These are phyloP conservation scores for Pichia californica DNA, from an alignment of 805 yeast species.

Conservation along the genomic window DNA sequence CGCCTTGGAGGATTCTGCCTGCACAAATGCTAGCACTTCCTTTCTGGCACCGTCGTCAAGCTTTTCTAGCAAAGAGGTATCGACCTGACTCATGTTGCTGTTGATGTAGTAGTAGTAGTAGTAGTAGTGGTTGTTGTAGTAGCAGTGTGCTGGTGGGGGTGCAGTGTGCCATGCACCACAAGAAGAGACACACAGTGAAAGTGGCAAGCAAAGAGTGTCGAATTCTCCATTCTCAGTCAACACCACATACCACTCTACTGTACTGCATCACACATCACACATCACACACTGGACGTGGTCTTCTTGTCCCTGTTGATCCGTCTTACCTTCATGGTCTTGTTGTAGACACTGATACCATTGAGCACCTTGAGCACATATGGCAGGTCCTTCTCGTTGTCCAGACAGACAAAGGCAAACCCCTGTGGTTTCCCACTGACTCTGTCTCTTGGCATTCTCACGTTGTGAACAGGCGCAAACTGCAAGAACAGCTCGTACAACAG, in stretches of 20 bases:
- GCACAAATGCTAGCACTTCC: slow-evolving; percentile 70
- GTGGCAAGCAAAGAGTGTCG: too few species aligned
- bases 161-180: too few species aligned
- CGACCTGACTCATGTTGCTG: slow-evolving; percentile 11
- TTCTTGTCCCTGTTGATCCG: too few species aligned
- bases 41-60: slow-evolving; percentile 66
- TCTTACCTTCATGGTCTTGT: slow-evolving; percentile 53
- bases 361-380: slow-evolving; percentile 60
- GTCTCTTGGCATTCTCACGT: slow-evolving; percentile 74
- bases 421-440: slow-evolving; percentile 63
- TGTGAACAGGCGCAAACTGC: slow-evolving; percentile 75
- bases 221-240: too few species aligned
- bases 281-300: too few species aligned
- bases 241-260: too few species aligned
- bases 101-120: neutral
- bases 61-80: slow-evolving; percentile 21
- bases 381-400: slow-evolving; percentile 51
- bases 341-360: slow-evolving; percentile 55
- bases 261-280: too few species aligned
- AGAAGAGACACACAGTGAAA: too few species aligned
- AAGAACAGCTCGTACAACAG: slow-evolving; percentile 74
- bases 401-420: slow-evolving; percentile 86
- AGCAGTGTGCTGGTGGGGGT: too few species aligned
- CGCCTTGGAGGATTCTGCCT: slow-evolving; percentile 77
- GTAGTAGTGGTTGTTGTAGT: too few species aligned